Percentiles rank a stretch among this genome's conserved stretches.
These are phyloP conservation scores for Hibiscus trionum DNA, from an alignment of 345 rosid genomes.

Conservation along the genomic window DNA sequence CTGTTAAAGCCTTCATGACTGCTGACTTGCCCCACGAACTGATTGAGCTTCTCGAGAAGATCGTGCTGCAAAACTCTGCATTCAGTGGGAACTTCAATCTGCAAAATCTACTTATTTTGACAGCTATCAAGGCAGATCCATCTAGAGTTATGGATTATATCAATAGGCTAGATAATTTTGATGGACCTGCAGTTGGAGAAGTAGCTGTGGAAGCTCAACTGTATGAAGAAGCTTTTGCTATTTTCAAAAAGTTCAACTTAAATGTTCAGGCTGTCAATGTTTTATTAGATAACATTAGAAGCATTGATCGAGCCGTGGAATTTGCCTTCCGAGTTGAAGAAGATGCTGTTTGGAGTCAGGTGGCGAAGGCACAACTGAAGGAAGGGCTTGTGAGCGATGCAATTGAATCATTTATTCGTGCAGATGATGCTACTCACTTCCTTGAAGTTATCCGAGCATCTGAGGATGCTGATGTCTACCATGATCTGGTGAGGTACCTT, in stretches of 20 bases:
- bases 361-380: slow-evolving; percentile 89
- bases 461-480: slow-evolving; percentile 73
- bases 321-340: slow-evolving; percentile 99
- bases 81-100: slow-evolving; percentile 96
- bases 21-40: slow-evolving; percentile 78
- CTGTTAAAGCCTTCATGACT: slow-evolving; percentile 81
- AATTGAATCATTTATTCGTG: slow-evolving; percentile 91
- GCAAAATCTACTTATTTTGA: slow-evolving; percentile 93
- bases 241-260: slow-evolving; percentile 78
- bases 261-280: slow-evolving; percentile 73
- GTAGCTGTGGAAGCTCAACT: slow-evolving; percentile 90
- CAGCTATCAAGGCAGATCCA: slow-evolving; percentile 94
- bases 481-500: slow-evolving; percentile 90
- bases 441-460: slow-evolving; percentile 66
- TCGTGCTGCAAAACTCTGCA: slow-evolving; percentile 94
- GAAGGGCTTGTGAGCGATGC: slow-evolving; percentile 97
- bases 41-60: slow-evolving; percentile 88
- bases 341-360: slow-evolving; percentile 97
- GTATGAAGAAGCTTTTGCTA: slow-evolving; percentile 78
- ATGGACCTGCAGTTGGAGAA: slow-evolving; percentile 98
- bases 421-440: slow-evolving; percentile 81
- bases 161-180: slow-evolving; percentile 92
- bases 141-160: slow-evolving; percentile 96
- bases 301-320: slow-evolving; percentile 85
- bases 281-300: slow-evolving; percentile 54